phyloP scores from a whole-genome alignment of 108 stramenopile species.

The Epithemia pelagica region DNA sequence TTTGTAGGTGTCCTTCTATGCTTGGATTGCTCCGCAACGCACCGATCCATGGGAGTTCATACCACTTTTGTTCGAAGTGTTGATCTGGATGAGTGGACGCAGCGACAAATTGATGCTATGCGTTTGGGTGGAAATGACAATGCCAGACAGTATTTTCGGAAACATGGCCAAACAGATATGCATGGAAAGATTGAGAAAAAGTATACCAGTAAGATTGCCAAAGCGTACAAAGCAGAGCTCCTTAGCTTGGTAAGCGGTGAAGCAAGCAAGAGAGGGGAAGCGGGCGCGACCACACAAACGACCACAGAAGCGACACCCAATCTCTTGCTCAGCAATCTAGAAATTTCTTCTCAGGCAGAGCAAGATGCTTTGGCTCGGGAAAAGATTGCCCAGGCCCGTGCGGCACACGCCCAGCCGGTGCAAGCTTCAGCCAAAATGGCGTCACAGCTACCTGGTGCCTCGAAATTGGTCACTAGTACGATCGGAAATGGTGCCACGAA shows the following conservation, averaged over 20 bases:
- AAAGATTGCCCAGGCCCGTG: slow-evolving; percentile 30
- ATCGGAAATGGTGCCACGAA: no score
- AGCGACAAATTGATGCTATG: slow-evolving; percentile 89
- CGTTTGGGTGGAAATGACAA: slow-evolving; percentile 84
- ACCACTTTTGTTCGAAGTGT: slow-evolving; percentile 84
- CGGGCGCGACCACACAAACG: slow-evolving; percentile 4
- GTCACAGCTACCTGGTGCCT: slow-evolving; percentile 49
- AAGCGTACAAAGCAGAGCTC: slow-evolving; percentile 65
- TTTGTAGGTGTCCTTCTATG: slow-evolving; percentile 83
- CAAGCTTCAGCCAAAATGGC: slow-evolving; percentile 66
- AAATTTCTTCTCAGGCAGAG: slow-evolving; percentile 42
- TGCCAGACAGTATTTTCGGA: slow-evolving; percentile 71
- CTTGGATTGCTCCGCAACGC: slow-evolving; percentile 88
- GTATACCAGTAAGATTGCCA: slow-evolving; percentile 75
- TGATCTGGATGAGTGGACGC: slow-evolving; percentile 93
- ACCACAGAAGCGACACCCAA: slow-evolving; percentile 14
- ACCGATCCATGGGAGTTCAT: slow-evolving; percentile 86
- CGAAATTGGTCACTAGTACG: slow-evolving; percentile 60
- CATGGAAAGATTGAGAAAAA: slow-evolving; percentile 84
- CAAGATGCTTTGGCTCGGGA: slow-evolving; percentile 37
- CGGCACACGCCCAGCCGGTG: slow-evolving; percentile 7
- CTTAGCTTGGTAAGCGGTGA: slow-evolving; percentile 54
- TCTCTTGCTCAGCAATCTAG: slow-evolving; percentile 50
- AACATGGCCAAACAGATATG: slow-evolving; percentile 74
- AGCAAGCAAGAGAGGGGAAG: slow-evolving; percentile 59